These are phyloP conservation scores for Tephrocybe sp. DNA, from an alignment of 768 basidiomycete species.

Conservation along the genomic window DNA sequence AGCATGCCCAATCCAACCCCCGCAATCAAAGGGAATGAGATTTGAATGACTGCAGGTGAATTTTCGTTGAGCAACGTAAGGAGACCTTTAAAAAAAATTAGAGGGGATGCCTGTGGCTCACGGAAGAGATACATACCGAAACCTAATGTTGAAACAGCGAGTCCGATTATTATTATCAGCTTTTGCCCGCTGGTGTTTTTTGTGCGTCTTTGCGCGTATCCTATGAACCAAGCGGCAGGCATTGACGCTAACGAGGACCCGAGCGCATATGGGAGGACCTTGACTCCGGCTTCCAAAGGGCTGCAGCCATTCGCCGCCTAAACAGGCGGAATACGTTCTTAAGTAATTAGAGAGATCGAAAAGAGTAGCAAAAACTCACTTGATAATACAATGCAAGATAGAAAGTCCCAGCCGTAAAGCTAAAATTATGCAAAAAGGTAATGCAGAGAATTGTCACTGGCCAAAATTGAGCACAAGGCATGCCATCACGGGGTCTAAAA, in stretches of 20 bases:
- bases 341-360: not conserved
- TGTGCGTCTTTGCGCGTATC: constrained; percentile 56
- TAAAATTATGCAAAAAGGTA: constrained; percentile 79
- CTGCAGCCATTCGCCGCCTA: constrained; percentile 69
- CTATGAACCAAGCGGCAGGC: constrained; percentile 83
- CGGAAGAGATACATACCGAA: constrained; percentile 52
- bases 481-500: constrained; percentile 8
- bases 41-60: constrained; percentile 42
- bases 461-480: constrained; percentile 15
- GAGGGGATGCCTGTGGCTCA: not conserved
- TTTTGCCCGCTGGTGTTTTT: constrained; percentile 64
- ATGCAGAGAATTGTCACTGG: constrained; percentile 65
- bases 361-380: constrained; percentile 34
- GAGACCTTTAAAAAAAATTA: constrained; percentile 46
- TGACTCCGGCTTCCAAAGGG: constrained; percentile 71
- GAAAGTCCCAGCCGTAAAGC: constrained; percentile 83
- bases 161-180: constrained; percentile 57
- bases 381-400: constrained; percentile 84
- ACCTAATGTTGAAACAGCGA: constrained; percentile 63
- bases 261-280: constrained; percentile 80
- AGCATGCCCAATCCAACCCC: constrained; percentile 81
- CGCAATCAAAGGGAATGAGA: constrained; percentile 62
- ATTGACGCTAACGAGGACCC: constrained; percentile 84
- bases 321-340: not conserved
- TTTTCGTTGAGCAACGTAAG: constrained; percentile 59